phyloP scores from a whole-genome alignment of 257 asterid genomes.

The Solanum raphanifolium region DNA sequence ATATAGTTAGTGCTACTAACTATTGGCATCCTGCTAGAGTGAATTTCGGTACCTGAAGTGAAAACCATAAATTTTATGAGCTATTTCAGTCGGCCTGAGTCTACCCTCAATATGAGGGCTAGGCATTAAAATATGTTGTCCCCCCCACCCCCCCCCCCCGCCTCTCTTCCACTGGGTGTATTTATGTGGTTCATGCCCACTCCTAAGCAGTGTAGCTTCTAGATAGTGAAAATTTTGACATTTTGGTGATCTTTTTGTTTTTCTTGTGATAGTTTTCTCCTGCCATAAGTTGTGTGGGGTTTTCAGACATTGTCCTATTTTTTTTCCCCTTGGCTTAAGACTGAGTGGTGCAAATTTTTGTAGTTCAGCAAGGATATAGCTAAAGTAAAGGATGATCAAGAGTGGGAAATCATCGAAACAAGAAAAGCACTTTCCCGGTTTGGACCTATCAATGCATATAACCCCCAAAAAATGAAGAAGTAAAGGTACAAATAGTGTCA shows the following conservation, averaged over 20 bases:
- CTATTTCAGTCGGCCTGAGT: not conserved
- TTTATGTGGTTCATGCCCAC: not conserved
- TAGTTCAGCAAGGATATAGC: conserved; percentile 83
- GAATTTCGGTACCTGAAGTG: not conserved
- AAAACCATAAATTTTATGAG: not conserved
- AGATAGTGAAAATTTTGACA: not conserved
- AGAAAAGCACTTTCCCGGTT: conserved; percentile 70
- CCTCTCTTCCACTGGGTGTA: not conserved
- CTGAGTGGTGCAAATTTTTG: conserved; percentile 3
- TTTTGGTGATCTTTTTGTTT: not conserved
- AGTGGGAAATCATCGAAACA: conserved; percentile 87
- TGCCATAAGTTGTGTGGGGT: not conserved
- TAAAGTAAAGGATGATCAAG: conserved; percentile 78
- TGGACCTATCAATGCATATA: conserved; percentile 73
- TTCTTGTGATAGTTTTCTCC: not conserved
- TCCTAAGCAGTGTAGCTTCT: not conserved
- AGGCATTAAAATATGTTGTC: not conserved
- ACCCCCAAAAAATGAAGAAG: conserved; percentile 74
- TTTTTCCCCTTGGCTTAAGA: not conserved
- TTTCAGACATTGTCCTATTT: not conserved
- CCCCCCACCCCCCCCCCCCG: not conserved
- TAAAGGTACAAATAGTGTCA: conserved; percentile 37
- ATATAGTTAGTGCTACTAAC: not conserved
- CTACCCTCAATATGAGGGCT: not conserved
- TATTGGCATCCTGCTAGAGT: not conserved